Evolutionary conservation across 2,329 filamentous ascomycete species (phyloP).

Genomic region (Talaromyces sp.): DNA sequence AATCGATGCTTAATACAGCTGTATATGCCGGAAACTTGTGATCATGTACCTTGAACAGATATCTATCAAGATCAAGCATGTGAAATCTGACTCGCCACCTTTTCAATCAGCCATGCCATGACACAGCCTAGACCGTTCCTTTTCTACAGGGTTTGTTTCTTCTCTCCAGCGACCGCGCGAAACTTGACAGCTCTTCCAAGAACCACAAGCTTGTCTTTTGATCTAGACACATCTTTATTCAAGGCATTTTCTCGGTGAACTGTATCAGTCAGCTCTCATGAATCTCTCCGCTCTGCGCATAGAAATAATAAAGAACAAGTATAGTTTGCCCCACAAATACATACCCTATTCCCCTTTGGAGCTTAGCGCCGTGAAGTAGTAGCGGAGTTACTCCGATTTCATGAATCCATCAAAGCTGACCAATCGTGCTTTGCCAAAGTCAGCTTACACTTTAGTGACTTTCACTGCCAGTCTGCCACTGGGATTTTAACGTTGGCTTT

Average conservation of each 20-base stretch:
- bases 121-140: background rate
- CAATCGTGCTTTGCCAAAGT: background rate
- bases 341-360: background rate
- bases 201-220: background rate
- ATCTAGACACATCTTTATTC: background rate
- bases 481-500: background rate
- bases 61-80: background rate
- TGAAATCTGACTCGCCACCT: background rate
- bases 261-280: background rate
- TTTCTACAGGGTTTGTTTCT: background rate
- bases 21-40: background rate
- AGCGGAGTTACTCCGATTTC: constrained; percentile 6
- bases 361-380: background rate
- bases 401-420: background rate
- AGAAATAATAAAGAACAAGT: background rate
- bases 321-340: background rate
- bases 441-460: background rate
- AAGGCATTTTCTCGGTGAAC: background rate
- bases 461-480: background rate
- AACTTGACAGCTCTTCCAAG: background rate
- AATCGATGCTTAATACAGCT: background rate
- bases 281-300: background rate
- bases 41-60: background rate
- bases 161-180: background rate
- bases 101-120: background rate